Base-by-base conservation (phyloP, 805 yeast species). In the Candida tammaniensis region DNA sequence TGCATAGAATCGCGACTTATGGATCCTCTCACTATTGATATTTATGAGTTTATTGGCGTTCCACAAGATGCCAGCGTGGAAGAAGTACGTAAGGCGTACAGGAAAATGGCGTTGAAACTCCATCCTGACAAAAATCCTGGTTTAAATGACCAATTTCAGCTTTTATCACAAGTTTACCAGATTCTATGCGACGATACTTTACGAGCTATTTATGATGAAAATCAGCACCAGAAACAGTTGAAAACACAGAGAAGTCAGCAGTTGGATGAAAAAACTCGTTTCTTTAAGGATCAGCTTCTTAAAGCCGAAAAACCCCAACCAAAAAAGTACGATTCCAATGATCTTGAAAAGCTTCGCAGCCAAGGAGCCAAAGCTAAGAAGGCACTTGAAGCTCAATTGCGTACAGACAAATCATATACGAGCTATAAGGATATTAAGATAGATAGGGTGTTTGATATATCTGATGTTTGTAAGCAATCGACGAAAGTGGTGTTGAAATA, bases 71-170 rank as follows among this genome's bases (percentile, higher is more conserved):
- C 66, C 8, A 24, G 51, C 5, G 23, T 21, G 3, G 33, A 37
- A 3, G 57, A 52, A 9, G 60, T 67, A 16, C 44, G 54, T 25
- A 35, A 51, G 5, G 54, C 52, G 30, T 67, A 61, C 44, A 49
- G 71, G 24, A 45, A 46, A 24, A 43, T 52, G 37, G 72, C 73
- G 1, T 54, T 67, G 14, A 29, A 40, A 14, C 60, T 48, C 39
- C 72, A 68, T 40, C 72, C 73, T 5, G 73, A 68, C 43, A 68
- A 66, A 43, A 57, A 59, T 12, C 48, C 54, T 2, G 56, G 45
- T 24, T 59, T 59, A 1, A 40, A 38, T 7, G 41, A 40, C 8
- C 51, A 55, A 38, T 67, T 67, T 46, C 59, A 59, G 24, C 30
- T 54, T 10, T 44, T 62, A 31, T 47, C 61, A 6, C 46, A 50